Evolutionary conservation across 2,329 filamentous ascomycete species (phyloP), one percentile per base, ranked within the genome.

Genomic region (Penicillium sp.): DNA sequence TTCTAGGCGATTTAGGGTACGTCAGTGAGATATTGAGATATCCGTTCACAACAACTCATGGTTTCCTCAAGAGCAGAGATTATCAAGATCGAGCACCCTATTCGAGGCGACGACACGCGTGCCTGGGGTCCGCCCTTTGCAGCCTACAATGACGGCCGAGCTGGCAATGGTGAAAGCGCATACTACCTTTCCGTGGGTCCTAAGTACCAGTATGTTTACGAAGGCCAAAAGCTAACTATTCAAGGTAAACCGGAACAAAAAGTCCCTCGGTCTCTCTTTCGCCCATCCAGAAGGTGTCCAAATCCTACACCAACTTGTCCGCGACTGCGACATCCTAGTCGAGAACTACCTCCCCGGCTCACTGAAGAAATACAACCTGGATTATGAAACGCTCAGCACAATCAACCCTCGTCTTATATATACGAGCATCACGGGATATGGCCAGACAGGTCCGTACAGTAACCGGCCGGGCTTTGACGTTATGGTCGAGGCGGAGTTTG

Each of bases 401-500:
- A 82, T 96, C 64, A 96, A 96, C 63, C 89, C 91, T 0, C 73
- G 76, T 3, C 75, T 98, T 28, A 87, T 97, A 55, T 97, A 97
- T 64, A 89, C 90, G 9, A 95, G 89, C 56, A 95, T 98, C 59
- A 97, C 93, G 0, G 93, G 93, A 1, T 97, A 96, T 63, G 93
- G 93, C 1, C 93, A 97, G 66, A 95, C 87, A 1, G 93, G 93
- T 0, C 91, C 93, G 0, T 95, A 95, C 68, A 81, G 84, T 4
- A 79, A 83, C 51, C 79, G 91, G 11, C 89, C 91, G 1, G 93
- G 93, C 5, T 98, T 97, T 74, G 93, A 98, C 69, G 93, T 97
- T 56, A 97, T 98, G 90, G 90, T 97, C 13, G 93, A 97, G 73
- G 93, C 91, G 51, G 93, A 97, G 66, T 89, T 97, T 70, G 93